A percentile compares a stretch with the other conserved stretches of the same genome.
These are phyloP conservation scores for Starmerella apis DNA, from an alignment of 805 yeast genomes.

Conservation along the genomic window DNA sequence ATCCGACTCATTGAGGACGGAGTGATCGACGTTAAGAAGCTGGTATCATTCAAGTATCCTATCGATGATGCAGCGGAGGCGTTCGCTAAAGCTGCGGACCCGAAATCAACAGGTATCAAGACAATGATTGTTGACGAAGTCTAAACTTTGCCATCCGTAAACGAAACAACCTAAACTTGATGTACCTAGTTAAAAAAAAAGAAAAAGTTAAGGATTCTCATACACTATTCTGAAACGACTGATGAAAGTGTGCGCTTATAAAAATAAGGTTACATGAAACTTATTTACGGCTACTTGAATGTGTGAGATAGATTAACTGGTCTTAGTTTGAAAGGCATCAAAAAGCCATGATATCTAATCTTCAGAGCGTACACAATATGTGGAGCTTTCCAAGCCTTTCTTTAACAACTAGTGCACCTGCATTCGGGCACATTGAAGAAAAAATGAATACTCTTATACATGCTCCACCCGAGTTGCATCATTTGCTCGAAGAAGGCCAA, in stretches of 20 bases:
- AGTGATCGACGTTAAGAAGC: conserved; percentile 37
- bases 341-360: not conserved
- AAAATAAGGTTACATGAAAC: not conserved
- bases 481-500: not conserved
- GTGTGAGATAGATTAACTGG: not conserved
- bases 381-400: not conserved
- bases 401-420: not conserved
- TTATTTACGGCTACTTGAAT: not conserved
- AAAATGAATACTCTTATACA: not conserved
- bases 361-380: not conserved
- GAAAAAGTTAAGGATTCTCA: no score
- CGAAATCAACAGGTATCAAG: conserved; percentile 39
- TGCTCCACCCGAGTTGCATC: not conserved
- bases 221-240: no score
- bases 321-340: not conserved
- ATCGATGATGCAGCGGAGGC: conserved; percentile 42
- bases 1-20: conserved; percentile 41
- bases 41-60: conserved; percentile 42
- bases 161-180: not conserved
- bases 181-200: no score
- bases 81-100: conserved; percentile 36
- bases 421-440: not conserved
- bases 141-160: not conserved
- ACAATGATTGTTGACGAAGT: conserved; percentile 33
- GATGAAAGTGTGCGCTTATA: not conserved